Evolutionary conservation across 208 protist species (phyloP), one percentile per base, ranked within the genome.

Genomic region (Trypanosoma brucei): DNA sequence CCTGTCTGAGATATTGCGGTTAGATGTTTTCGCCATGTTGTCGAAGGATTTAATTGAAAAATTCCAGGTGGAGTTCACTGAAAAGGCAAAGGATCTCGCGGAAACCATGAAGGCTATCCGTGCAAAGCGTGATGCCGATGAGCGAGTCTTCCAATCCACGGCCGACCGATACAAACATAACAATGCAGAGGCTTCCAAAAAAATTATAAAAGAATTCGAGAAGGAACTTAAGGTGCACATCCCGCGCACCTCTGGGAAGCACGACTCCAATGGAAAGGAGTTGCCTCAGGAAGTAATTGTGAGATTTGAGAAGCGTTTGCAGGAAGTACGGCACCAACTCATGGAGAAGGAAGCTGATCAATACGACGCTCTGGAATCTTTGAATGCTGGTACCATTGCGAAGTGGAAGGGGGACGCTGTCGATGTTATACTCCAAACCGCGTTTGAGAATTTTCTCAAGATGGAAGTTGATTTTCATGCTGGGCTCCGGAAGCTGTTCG

Each of bases 401-500:
- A 89, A 89, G 62, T 93, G 84, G 84, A 93, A 88, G 54, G 64
- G 57, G 3, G 84, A 93, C 60, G 78, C 46, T 14, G 82, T 89
- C 3, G 87, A 91, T 66, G 82, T 91, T 11, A 68, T 93, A 30
- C 52, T 93, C 33, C 83, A 89, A 62, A 84, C 76, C 51, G 62
- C 83, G 36, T 93, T 93, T 55, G 86, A 93, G 39, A 68, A 59
- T 0, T 81, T 93, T 38, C 65, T 88, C 22, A 88, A 86, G 36
- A 62, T 89, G n/a, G 84, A 93, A 71, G 69, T 68, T 2, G 87
- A 91, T 54, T 86, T 93, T 52, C 87, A 93, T 62, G 70, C 80
- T 45, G 39, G 59, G 6, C 65, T 93, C 55, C 71, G 84, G n/a
- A 81, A 91, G 55, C 61, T 77, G 35, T 86, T 93, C 55, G 87